Conservation (phyloP, 1,284 basidiomycete species). For the Boletellus deceptivus region DNA sequence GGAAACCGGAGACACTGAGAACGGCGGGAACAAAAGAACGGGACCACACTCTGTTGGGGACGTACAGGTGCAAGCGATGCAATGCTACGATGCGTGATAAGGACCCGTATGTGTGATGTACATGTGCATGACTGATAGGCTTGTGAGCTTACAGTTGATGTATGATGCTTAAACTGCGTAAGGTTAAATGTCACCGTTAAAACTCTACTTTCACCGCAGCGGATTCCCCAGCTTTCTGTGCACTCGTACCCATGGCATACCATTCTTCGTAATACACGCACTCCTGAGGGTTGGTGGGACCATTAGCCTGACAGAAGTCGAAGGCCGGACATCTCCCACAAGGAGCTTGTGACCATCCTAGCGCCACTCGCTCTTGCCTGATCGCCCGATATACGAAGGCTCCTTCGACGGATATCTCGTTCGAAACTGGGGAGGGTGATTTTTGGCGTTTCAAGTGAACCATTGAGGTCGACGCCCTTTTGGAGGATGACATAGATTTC, state of each 20-base stretch:
- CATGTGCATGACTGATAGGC: too few species aligned
- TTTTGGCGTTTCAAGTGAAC: constrained; percentile 18
- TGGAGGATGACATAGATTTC: constrained; percentile 21
- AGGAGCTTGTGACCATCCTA: constrained; percentile 51
- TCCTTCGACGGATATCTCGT: constrained; percentile 20
- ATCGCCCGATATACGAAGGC: constrained; percentile 48
- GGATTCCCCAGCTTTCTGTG: constrained; percentile 12
- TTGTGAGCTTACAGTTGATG: too few species aligned
- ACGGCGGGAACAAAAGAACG: too few species aligned
- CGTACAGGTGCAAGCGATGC: too few species aligned
- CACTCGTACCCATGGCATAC: constrained; percentile 31
- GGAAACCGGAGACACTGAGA: too few species aligned
- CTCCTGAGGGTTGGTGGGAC: constrained; percentile 52
- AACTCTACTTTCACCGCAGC: constrained; percentile 23
- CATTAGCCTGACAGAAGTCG: constrained; percentile 48
- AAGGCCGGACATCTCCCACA: constrained; percentile 55
- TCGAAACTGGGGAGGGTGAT: constrained; percentile 16
- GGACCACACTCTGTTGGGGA: too few species aligned
- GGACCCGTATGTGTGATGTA: too few species aligned
- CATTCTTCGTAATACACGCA: constrained; percentile 53
- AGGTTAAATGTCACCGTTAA: constrained; percentile 5
- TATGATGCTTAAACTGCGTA: background rate
- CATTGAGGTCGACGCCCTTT: constrained; percentile 21
- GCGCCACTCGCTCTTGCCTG: constrained; percentile 38
- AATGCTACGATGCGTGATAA: too few species aligned